Evolutionary conservation across 176 grass and related monocot genomes (phyloP), one percentile per base, ranked within the genome.

Genomic region (Musa itinerans): DNA sequence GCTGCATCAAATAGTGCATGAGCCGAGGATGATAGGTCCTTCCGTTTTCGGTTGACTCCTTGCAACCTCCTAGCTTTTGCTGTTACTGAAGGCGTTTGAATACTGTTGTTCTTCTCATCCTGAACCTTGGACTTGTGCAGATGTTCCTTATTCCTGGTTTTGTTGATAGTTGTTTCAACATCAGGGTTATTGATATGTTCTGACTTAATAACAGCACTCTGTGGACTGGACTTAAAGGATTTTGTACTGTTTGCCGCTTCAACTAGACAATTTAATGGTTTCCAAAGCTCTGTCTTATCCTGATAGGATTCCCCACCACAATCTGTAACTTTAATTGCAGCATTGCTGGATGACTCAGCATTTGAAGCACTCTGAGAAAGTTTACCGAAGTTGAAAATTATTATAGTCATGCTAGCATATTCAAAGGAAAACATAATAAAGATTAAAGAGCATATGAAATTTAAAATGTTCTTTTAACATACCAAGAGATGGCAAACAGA

Each of bases 241-340:
- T 91, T 91, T 79, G 91, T 92, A 74, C 83, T 93, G 80, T 86
- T 93, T 26, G 88, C 85, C n/a, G 79, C 88, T 85, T 91, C 86
- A 75, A 86, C 88, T 69, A 96, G 81, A 86, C 88, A 91, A 76
- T 89, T 89, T 81, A 96, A 85, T 85, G 89, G 89, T 80, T 74
- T 90, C 92, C 88, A 90, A 25, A 90, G 88, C 74, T 96, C 89
- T 71, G 76, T 59, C 53, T 84, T 96, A 51, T 96, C 86, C 21
- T 21, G 52, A 73, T 78, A 80, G 20, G 79, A 78, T 52, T 92
- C 80, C 19, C 75, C 76, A 65, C 74, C 80, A 74, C 53, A 81
- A 21, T 82, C 65, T 0, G 62, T 34, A 74, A 88, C 79, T 86
- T 86, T 89, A 74, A 48, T 89, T 29, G 81, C 70, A 15, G 76